Evolutionary conservation across 2,329 filamentous ascomycete genomes (phyloP), one percentile per base, ranked within the genome.

Genomic region (Cytospora piceae): DNA sequence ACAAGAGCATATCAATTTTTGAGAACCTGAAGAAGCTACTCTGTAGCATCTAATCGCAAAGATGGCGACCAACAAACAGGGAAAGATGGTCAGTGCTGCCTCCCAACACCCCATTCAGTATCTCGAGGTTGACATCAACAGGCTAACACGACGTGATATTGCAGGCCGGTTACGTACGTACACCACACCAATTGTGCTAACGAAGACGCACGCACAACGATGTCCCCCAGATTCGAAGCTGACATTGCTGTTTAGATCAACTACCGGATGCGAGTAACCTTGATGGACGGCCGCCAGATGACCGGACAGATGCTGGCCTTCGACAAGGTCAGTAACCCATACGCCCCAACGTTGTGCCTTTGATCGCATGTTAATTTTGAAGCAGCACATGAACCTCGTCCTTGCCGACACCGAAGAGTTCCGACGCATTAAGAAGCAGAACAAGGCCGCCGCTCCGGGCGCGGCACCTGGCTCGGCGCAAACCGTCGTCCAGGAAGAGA

Each of bases 391-490:
- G 95, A 99, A 99, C 79, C 87, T 99, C 71, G 95, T 99, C 69
- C 91, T 99, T 69, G 95, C 94, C 80, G 95, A 99, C 76, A 98
- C 95, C 72, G 95, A 99, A 86, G 94, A 98, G 79, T 97, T 97
- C 80, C 91, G 94, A 77, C 91, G 91, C 76, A 90, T 94, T 69
- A 96, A 95, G 83, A 94, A 91, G 83, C 87, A 90, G 73, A 85
- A 87, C 72, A 96, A 95, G 82, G 81, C 86, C 61, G 79, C 85
- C 59, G 87, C 90, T 53, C 87, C 89, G 27, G 85, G 85, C 68
- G 83, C 88, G 70, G 84, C 84, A 64, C 85, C 87, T 71, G 81
- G 86, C 60, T 78, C 85, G 58, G 82, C 85, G 69, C 86, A 91
- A 74, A 86, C 90, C 58, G 85, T 96, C 72, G 93, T 97, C 81